A percentile compares a stretch with the other conserved stretches of the same genome.
phyloP scores from a whole-genome alignment of 2,329 filamentous ascomycete genomes.

The Aspergillus persii region DNA sequence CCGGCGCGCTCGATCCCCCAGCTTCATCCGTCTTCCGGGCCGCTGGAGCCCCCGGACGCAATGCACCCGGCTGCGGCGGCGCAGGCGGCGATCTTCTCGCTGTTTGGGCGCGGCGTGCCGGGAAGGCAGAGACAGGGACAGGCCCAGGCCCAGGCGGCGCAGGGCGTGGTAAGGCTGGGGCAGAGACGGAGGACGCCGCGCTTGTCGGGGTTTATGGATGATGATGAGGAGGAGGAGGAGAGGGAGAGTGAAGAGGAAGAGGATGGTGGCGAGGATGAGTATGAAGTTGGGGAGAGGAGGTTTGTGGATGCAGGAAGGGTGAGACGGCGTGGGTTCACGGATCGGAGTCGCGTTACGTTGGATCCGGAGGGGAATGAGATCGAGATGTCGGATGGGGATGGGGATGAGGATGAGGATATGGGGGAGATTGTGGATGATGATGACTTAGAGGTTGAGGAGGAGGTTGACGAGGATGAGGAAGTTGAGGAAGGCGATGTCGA shows the following conservation, averaged over 20 bases:
- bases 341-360: conserved; percentile 10
- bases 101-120: conserved; percentile 16
- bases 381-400: conserved; percentile 17
- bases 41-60: conserved; percentile 21
- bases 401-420: conserved; percentile 13
- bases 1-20: conserved; percentile 29
- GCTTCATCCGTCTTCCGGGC: conserved; percentile 27
- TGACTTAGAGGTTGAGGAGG: conserved; percentile 15
- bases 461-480: conserved; percentile 3
- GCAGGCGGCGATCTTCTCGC: conserved; percentile 23
- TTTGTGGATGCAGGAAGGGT: conserved; percentile 6
- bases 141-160: neutral
- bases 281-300: conserved; percentile 18
- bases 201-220: conserved; percentile 10
- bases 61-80: conserved; percentile 19
- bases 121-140: conserved; percentile 2
- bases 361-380: conserved; percentile 19
- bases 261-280: conserved; percentile 11
- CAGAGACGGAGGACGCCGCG: neutral
- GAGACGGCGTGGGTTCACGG: neutral
- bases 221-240: conserved; percentile 2
- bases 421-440: conserved; percentile 16
- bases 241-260: conserved; percentile 18
- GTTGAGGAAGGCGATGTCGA: conserved; percentile 25
- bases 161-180: neutral